phyloP scores from a whole-genome alignment of 805 yeast species.

The Clavispora phyllophila region DNA sequence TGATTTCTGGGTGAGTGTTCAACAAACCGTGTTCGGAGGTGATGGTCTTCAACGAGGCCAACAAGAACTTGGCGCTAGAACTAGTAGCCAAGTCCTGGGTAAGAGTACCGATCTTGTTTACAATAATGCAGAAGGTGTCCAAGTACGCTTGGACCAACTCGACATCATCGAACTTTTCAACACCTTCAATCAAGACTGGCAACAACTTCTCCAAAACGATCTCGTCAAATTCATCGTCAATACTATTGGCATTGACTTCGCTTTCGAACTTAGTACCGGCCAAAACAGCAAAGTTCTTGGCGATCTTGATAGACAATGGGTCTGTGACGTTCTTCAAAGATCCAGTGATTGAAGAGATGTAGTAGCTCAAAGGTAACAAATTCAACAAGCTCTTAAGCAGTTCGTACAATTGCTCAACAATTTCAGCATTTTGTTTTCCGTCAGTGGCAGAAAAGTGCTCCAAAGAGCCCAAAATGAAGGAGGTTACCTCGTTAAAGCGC shows the following conservation, averaged over 20 bases:
- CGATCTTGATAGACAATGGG: slow-evolving; percentile 45
- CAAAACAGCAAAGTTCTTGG: slow-evolving; percentile 57
- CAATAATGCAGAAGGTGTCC: slow-evolving; percentile 59
- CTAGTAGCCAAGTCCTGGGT: slow-evolving; percentile 24
- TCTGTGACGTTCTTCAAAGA: slow-evolving; percentile 33
- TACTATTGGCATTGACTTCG: slow-evolving; percentile 47
- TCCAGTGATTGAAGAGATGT: slow-evolving; percentile 53
- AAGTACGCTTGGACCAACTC: slow-evolving; percentile 65
- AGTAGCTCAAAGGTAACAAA: slow-evolving; percentile 70
- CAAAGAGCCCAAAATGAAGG: slow-evolving; percentile 33
- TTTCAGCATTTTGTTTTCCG: slow-evolving; percentile 14
- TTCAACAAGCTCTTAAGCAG: slow-evolving; percentile 60
- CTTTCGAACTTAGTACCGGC: slow-evolving; percentile 63
- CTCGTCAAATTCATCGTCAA: slow-evolving; percentile 41
- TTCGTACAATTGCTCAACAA: slow-evolving; percentile 43
- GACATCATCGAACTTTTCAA: slow-evolving; percentile 29
- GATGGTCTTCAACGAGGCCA: slow-evolving; percentile 45
- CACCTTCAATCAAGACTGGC: slow-evolving; percentile 42
- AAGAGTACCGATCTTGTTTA: slow-evolving; percentile 52
- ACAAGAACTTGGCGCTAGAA: slow-evolving; percentile 43
- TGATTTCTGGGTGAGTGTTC: slow-evolving; percentile 53
- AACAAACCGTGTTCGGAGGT: slow-evolving; percentile 49
- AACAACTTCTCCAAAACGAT: slow-evolving; percentile 50
- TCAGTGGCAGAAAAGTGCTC: slow-evolving; percentile 25
- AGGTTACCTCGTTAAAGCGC: slow-evolving; percentile 28